These are phyloP conservation scores for Scenedesmus sp. DNA, from an alignment of 163 green algal genomes.

Conservation along the genomic window DNA sequence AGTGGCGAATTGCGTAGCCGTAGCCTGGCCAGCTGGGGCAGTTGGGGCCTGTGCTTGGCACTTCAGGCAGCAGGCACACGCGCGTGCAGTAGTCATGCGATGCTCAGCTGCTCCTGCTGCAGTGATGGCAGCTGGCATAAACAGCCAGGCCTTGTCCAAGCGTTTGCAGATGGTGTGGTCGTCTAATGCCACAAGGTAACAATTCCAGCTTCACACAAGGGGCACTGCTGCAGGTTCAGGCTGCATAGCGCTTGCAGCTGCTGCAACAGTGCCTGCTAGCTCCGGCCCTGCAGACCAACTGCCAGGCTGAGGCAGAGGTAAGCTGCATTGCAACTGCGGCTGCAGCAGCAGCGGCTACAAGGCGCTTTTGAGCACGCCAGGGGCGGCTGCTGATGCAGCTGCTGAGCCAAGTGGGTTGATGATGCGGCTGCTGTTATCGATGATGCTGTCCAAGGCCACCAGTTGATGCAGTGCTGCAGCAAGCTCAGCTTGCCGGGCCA, in stretches of 20 bases:
- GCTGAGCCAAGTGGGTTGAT: neutral
- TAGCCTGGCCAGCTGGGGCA: neutral
- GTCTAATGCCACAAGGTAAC: too few species aligned
- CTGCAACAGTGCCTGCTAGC: neutral
- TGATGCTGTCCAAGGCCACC: slow-evolving; percentile 9
- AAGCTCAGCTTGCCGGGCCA: neutral
- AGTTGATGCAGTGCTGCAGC: neutral
- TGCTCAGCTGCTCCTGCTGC: neutral
- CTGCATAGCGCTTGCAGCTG: neutral
- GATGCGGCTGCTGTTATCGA: neutral
- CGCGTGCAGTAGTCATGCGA: neutral
- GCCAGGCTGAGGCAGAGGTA: neutral
- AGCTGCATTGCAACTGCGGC: neutral
- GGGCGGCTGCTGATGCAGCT: neutral
- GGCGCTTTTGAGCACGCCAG: neutral
- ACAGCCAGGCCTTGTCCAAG: too few species aligned
- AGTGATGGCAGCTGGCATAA: slow-evolving; percentile 23
- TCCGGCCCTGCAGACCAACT: neutral
- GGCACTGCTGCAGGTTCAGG: slow-evolving; percentile 5
- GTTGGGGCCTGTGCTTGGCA: neutral
- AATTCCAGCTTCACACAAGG: too few species aligned
- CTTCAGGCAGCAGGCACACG: slow-evolving; percentile 2
- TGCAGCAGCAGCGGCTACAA: neutral
- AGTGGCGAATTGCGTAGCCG: slow-evolving; percentile 1
- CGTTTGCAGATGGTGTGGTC: too few species aligned